Evolutionary conservation across 2,329 filamentous ascomycete genomes (phyloP).

Genomic region (Davidsoniella australis): DNA sequence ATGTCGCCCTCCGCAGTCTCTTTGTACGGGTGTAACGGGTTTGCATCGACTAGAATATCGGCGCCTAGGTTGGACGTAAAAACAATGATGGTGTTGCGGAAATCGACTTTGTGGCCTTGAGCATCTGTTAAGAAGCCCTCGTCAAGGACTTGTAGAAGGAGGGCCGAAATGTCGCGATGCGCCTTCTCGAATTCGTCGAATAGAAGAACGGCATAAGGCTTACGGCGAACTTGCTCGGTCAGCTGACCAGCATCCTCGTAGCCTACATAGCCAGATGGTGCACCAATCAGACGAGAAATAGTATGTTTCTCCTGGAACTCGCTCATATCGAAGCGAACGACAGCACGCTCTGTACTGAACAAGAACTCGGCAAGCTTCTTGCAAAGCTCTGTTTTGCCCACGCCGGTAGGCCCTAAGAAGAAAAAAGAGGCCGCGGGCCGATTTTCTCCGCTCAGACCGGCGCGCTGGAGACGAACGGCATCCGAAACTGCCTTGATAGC

Average conservation of each 20-base stretch:
- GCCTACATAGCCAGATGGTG: conserved; percentile 85
- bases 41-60: conserved; percentile 67
- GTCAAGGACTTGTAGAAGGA: conserved; percentile 86
- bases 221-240: conserved; percentile 84
- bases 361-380: conserved; percentile 89
- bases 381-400: conserved; percentile 93
- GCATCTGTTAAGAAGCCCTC: conserved; percentile 92
- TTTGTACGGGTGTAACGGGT: conserved; percentile 46
- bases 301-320: conserved; percentile 98
- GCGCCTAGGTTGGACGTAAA: conserved; percentile 91
- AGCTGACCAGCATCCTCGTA: conserved; percentile 95
- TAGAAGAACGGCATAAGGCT: conserved; percentile 84
- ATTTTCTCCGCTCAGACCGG: conserved; percentile 81
- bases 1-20: conserved; percentile 51
- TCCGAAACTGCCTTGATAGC: conserved; percentile 81
- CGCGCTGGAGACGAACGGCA: conserved; percentile 83
- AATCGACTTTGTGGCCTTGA: conserved; percentile 92
- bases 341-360: conserved; percentile 80
- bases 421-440: conserved; percentile 87
- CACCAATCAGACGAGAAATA: conserved; percentile 79
- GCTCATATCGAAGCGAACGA: conserved; percentile 92
- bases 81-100: conserved; percentile 91
- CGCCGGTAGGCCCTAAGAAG: conserved; percentile 91
- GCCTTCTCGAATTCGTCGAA: conserved; percentile 98
- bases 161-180: conserved; percentile 80